Base-by-base conservation (phyloP, 495 filamentous ascomycete species). In the Bacidia rubella region DNA sequence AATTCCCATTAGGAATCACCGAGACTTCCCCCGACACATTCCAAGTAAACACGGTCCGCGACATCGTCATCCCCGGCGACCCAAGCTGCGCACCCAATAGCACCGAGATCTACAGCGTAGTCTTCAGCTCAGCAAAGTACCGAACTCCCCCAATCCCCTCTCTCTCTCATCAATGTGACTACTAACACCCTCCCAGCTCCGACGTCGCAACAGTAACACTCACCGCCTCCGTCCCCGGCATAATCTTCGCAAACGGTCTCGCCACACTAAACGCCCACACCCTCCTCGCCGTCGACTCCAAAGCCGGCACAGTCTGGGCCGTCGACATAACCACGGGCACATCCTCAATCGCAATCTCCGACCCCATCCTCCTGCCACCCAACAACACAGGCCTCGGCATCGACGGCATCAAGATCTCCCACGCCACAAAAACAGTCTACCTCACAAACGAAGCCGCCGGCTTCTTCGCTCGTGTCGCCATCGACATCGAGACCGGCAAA, bases 271-370 rank as follows among this genome's bases (percentile, higher is more conserved):
- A 49, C 11, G 12, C 47, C 2, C 27, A 20, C 2, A 43, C 45
- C n/a, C 58, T 38, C 51, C 56, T 58, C 7, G 47, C 47, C 7
- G 61, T 62, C 7, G 57, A 59, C 25, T 56, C 60, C 1, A 59
- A 56, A 1, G 61, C 62, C 3, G 59, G 60, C 27, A 48, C 50
- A 1, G 45, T 72, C 10, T 71, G 62, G 64, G 63, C 62, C 21
- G 41, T 68, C 9, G 24, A 62, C 22, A 47, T 65, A 47, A 21
- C 32, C 10, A 23, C 39, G 7, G 25, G 47, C n/a, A 19, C 7
- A 22, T 17, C 12, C 41, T 20, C 7, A 5, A 20, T 44, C 20
- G 17, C 17, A 9, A 9, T 44, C 12, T 17, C 15, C 12, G 7
- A 9, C 9, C 41, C 12, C 17, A 5, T 9, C 9, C 17, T 44